Conservation (phyloP, 768 basidiomycete species). For the Lyophyllum decastes region DNA sequence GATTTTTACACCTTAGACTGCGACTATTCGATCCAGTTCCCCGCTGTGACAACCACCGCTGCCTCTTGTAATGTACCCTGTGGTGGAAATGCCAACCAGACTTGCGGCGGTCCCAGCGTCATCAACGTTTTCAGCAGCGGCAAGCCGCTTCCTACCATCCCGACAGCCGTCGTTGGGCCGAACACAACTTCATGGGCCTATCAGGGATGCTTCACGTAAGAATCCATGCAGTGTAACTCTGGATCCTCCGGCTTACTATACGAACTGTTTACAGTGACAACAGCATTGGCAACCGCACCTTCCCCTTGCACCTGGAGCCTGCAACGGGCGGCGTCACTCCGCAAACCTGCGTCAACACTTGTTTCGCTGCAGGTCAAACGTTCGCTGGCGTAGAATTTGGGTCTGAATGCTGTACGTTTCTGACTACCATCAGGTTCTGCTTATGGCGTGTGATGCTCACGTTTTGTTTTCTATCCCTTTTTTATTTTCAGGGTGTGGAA, state of each 20-base stretch:
- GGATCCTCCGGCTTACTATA: not conserved
- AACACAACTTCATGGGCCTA: not conserved
- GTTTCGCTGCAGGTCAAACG: not conserved
- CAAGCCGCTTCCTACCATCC: constrained; percentile 5
- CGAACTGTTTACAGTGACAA: constrained; percentile 3
- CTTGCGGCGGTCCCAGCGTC: constrained; percentile 9
- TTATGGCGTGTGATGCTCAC: not conserved
- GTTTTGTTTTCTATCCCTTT: too few relatives aligned
- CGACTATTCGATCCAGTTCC: constrained; percentile 12
- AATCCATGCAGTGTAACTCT: not conserved
- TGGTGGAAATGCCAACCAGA: constrained; percentile 6
- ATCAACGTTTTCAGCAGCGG: constrained; percentile 11
- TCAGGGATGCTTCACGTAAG: constrained; percentile 6
- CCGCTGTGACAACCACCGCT: not conserved
- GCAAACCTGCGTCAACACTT: constrained; percentile 6
- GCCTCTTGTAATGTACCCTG: constrained; percentile 10
- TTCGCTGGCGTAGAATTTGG: constrained; percentile 7
- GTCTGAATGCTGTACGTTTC: constrained; percentile 5
- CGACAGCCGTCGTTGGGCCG: not conserved
- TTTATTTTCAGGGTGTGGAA: constrained; percentile 7
- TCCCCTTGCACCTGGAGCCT: constrained; percentile 6
- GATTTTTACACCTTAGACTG: not conserved
- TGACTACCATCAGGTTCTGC: not conserved
- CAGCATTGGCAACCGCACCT: constrained; percentile 6
- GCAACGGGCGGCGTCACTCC: constrained; percentile 4